Percentiles rank a stretch among this genome's conserved stretches.
Conservation (phyloP, 2,329 filamentous ascomycete species). For the Sporothrix brunneoviolacea region DNA sequence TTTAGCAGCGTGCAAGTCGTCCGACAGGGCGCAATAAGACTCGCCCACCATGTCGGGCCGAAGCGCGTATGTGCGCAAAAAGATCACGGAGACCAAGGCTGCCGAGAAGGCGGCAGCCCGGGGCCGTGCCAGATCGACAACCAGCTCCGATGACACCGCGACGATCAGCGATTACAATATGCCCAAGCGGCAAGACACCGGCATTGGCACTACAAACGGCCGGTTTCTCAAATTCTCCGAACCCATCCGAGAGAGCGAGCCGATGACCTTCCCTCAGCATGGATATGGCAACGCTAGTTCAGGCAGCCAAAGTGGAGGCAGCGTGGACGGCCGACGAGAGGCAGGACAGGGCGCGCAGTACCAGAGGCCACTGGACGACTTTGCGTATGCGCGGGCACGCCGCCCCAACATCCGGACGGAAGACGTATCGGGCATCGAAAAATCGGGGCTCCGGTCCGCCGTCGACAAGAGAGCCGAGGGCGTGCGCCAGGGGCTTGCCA, state of each 20-base stretch:
- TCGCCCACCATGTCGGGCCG: constrained; percentile 48
- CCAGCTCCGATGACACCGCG: constrained; percentile 34
- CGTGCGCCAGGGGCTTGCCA: constrained; percentile 46
- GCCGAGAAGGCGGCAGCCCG: constrained; percentile 25
- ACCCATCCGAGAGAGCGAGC: constrained; percentile 28
- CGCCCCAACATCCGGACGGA: constrained; percentile 41
- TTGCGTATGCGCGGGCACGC: constrained; percentile 36
- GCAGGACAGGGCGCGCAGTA: constrained; percentile 12
- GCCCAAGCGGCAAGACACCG: constrained; percentile 32
- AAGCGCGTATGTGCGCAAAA: constrained; percentile 53
- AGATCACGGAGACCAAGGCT: constrained; percentile 44
- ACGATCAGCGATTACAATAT: constrained; percentile 33
- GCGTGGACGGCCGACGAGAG: constrained; percentile 30
- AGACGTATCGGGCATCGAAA: constrained; percentile 48
- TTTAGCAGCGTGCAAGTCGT: neutral
- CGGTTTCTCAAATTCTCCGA: constrained; percentile 42
- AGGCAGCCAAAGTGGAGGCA: constrained; percentile 34
- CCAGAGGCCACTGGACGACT: constrained; percentile 34
- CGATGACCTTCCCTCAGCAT: constrained; percentile 22
- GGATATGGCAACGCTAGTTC: constrained; percentile 23
- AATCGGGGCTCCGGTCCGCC: constrained; percentile 44
- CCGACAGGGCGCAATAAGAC: neutral
- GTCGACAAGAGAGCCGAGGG: constrained; percentile 52
- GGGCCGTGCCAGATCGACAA: constrained; percentile 31
- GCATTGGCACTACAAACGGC: constrained; percentile 36